Percentiles rank a stretch among this genome's conserved stretches.
phyloP scores from a whole-genome alignment of 2,329 filamentous ascomycete genomes.

The Colletotrichum navitas region DNA sequence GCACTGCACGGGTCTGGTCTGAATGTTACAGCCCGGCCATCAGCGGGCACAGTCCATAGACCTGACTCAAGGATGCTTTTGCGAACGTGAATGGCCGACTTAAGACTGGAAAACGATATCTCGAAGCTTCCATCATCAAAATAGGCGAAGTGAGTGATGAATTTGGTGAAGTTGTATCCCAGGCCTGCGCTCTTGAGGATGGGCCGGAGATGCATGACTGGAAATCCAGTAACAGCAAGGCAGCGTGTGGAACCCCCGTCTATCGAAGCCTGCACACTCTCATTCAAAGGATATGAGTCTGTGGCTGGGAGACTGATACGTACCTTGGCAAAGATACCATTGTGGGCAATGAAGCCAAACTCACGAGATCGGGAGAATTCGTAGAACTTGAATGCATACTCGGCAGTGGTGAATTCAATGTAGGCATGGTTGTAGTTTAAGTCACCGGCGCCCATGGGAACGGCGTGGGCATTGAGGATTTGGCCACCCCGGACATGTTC shows the following conservation, averaged over 20 bases:
- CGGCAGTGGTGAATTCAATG: conserved; percentile 22
- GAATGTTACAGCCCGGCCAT: conserved; percentile 7
- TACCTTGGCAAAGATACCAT: background rate
- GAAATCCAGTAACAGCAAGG: conserved; percentile 27
- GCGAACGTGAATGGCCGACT: conserved; percentile 23
- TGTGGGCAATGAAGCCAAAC: conserved; percentile 24
- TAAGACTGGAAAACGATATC: conserved; percentile 28
- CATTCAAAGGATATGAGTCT: conserved; percentile 30
- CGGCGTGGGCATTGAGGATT: conserved; percentile 31
- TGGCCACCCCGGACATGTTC: conserved; percentile 37
- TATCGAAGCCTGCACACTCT: background rate
- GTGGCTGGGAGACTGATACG: conserved; percentile 12
- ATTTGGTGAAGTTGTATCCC: conserved; percentile 13
- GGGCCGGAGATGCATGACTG: conserved; percentile 15
- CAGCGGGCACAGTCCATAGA: background rate
- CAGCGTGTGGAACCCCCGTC: conserved; percentile 28
- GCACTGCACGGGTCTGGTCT: conserved; percentile 25
- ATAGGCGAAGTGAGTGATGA: conserved; percentile 28
- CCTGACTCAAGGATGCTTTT: conserved; percentile 17
- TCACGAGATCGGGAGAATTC: conserved; percentile 13
- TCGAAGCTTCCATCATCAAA: conserved; percentile 30
- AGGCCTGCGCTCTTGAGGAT: conserved; percentile 20
- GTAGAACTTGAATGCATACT: conserved; percentile 13
- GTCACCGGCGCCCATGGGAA: conserved; percentile 7
- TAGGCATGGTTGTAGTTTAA: conserved; percentile 14